Evolutionary conservation across 768 basidiomycete genomes (phyloP).

Genomic region (Megacollybia marginata): DNA sequence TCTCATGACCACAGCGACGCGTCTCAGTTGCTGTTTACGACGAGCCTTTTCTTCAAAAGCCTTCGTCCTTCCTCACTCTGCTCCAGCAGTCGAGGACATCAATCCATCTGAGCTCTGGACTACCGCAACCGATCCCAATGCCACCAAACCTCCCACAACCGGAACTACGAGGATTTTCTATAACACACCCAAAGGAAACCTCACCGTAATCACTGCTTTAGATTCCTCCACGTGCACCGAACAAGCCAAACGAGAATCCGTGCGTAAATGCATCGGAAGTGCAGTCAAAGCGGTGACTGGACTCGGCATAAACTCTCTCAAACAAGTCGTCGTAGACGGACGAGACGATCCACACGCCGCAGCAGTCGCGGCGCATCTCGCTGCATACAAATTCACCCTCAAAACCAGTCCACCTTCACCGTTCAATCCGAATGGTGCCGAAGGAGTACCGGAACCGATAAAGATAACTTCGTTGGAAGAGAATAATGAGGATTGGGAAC

Average conservation of each 20-base stretch:
- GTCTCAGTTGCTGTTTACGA: background rate
- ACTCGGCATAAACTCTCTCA: slow-evolving; percentile 42
- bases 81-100: slow-evolving; percentile 25
- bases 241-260: slow-evolving; percentile 50
- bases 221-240: slow-evolving; percentile 40
- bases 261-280: slow-evolving; percentile 65
- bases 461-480: slow-evolving; percentile 21
- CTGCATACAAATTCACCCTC: slow-evolving; percentile 68
- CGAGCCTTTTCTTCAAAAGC: slow-evolving; percentile 47
- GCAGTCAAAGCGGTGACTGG: slow-evolving; percentile 64
- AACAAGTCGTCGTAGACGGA: slow-evolving; percentile 57
- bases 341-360: slow-evolving; percentile 61
- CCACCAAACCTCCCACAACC: slow-evolving; percentile 46
- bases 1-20: no score
- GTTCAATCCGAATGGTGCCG: slow-evolving; percentile 55
- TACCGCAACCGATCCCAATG: slow-evolving; percentile 28
- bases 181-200: slow-evolving; percentile 36
- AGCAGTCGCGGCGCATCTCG: slow-evolving; percentile 78
- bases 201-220: slow-evolving; percentile 52
- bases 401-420: slow-evolving; percentile 65
- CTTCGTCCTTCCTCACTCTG: slow-evolving; percentile 45
- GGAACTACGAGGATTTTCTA: slow-evolving; percentile 64
- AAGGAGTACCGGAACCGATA: slow-evolving; percentile 32
- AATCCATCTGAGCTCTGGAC: slow-evolving; percentile 48
- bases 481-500: slow-evolving; percentile 56